A percentile compares a stretch with the other conserved stretches of the same genome.
Conservation (phyloP, 2,329 filamentous ascomycete genomes). For the Fusarium lateritium region DNA sequence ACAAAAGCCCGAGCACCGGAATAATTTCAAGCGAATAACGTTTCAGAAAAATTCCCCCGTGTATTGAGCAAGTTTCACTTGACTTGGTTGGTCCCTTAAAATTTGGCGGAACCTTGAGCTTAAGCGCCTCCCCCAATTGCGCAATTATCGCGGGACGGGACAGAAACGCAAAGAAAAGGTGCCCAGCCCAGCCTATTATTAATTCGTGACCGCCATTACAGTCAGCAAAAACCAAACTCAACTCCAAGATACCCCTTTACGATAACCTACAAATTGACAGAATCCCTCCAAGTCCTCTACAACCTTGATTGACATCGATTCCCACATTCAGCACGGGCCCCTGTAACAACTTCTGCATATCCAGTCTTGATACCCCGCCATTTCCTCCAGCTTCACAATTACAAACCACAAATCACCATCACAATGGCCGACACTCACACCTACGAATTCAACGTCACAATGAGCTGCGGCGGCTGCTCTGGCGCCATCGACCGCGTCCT, state of each 20-base stretch:
- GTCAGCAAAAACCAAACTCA: constrained; percentile 31
- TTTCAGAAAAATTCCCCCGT: constrained; percentile 43
- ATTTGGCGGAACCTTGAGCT: constrained; percentile 18
- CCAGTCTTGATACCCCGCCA: constrained; percentile 40
- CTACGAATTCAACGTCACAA: constrained; percentile 95
- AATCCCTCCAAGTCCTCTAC: neutral
- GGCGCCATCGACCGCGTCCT: constrained; percentile 93
- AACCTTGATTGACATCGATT: constrained; percentile 12
- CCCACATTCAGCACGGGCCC: constrained; percentile 23
- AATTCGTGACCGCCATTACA: constrained; percentile 37
- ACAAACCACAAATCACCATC: constrained; percentile 29
- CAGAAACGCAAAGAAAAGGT: constrained; percentile 3
- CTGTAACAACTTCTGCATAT: constrained; percentile 13
- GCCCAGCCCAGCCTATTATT: constrained; percentile 37
- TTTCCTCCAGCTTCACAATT: constrained; percentile 22
- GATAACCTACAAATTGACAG: constrained; percentile 13
- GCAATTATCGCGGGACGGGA: constrained; percentile 46
- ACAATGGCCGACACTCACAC: constrained; percentile 83
- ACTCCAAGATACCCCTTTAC: neutral
- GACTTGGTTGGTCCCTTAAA: constrained; percentile 12
- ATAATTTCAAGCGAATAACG: constrained; percentile 18
- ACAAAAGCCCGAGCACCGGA: constrained; percentile 15
- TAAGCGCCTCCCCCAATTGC: constrained; percentile 41
- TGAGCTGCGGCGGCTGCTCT: constrained; percentile 97
- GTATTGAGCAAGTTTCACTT: constrained; percentile 49